Evolutionary conservation across 2,329 filamentous ascomycete genomes (phyloP).

Genomic region (Fusarium sp.): DNA sequence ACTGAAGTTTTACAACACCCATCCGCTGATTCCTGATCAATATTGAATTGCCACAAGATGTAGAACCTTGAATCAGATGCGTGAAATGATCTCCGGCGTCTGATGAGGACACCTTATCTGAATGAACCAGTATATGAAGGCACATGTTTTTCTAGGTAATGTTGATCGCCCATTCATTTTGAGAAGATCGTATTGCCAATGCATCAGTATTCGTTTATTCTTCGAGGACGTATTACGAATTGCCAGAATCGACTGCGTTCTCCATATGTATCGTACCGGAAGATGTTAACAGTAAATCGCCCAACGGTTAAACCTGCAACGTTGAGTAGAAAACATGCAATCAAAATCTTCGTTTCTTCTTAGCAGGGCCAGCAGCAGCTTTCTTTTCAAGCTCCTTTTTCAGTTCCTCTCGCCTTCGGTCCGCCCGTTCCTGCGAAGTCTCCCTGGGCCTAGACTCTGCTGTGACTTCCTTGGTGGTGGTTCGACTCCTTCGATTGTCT

Average conservation of each 20-base stretch:
- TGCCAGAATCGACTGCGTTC: not conserved
- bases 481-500: slow-evolving; percentile 35
- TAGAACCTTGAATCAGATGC: not conserved
- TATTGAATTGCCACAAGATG: not conserved
- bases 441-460: slow-evolving; percentile 50
- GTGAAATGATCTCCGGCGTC: not conserved
- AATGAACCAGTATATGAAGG: not conserved
- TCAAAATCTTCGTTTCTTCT: slow-evolving; percentile 66
- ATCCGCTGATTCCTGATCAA: not conserved
- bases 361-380: slow-evolving; percentile 58
- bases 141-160: not conserved
- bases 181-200: not conserved
- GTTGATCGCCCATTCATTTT: not conserved
- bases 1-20: not conserved
- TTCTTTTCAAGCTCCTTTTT: slow-evolving; percentile 61
- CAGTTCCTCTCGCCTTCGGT: slow-evolving; percentile 61
- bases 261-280: not conserved
- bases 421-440: slow-evolving; percentile 57
- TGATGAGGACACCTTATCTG: not conserved
- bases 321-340: not conserved
- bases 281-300: not conserved
- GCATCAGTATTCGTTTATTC: not conserved
- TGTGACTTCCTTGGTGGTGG: slow-evolving; percentile 31
- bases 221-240: not conserved
- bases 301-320: not conserved